Evolutionary conservation across 108 stramenopile genomes (phyloP).

Genomic region (Cyclotella atomus): DNA sequence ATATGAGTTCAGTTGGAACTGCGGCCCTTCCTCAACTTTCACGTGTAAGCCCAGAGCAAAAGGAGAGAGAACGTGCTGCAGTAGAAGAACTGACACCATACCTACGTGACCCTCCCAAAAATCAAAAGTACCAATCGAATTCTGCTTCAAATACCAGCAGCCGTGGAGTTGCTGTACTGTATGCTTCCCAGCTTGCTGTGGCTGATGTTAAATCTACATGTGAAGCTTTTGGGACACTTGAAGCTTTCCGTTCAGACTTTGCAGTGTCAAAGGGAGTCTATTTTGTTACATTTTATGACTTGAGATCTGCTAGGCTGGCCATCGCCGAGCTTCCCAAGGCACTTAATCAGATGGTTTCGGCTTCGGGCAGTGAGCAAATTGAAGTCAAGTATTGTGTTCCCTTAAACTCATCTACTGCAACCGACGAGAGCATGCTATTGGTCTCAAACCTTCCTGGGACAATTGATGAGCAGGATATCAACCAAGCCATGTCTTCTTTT

Average conservation of each 20-base stretch:
- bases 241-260: slow-evolving; percentile 81
- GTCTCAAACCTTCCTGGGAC: slow-evolving; percentile 69
- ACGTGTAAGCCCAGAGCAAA: slow-evolving; percentile 12
- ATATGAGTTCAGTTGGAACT: not conserved
- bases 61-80: slow-evolving; percentile 25
- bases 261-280: slow-evolving; percentile 68
- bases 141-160: slow-evolving; percentile 28
- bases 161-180: slow-evolving; percentile 73
- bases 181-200: slow-evolving; percentile 49
- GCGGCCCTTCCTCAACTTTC: not conserved
- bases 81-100: slow-evolving; percentile 38
- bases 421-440: slow-evolving; percentile 81
- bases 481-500: slow-evolving; percentile 64
- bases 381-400: slow-evolving; percentile 83
- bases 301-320: slow-evolving; percentile 81
- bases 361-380: slow-evolving; percentile 23
- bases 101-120: slow-evolving; percentile 22
- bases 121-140: not conserved
- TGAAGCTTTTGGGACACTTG: slow-evolving; percentile 78
- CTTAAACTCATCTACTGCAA: slow-evolving; percentile 76
- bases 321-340: slow-evolving; percentile 65
- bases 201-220: slow-evolving; percentile 74
- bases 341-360: slow-evolving; percentile 32
- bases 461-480: slow-evolving; percentile 66
- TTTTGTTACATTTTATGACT: slow-evolving; percentile 86